A percentile compares a stretch with the other conserved stretches of the same genome.
Evolutionary conservation across 2,329 filamentous ascomycete species (phyloP).

Genomic region (Cordyceps cateniannulata): DNA sequence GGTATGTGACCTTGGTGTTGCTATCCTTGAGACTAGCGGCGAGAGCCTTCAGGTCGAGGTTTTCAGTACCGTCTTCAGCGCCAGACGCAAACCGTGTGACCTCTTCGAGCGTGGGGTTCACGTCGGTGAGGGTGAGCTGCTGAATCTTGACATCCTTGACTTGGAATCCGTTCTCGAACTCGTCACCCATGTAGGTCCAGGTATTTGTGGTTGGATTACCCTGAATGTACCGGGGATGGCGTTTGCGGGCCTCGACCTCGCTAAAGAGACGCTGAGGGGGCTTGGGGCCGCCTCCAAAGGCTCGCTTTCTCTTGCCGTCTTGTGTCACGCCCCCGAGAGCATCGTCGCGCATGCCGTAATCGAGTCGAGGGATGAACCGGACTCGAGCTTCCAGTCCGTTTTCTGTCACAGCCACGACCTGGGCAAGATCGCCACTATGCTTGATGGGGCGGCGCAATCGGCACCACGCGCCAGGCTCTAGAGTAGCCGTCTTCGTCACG

Average conservation of each 20-base stretch:
- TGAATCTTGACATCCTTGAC: constrained; percentile 92
- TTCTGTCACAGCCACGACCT: constrained; percentile 86
- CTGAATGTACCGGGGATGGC: constrained; percentile 57
- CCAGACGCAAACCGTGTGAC: constrained; percentile 89
- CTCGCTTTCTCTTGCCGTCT: constrained; percentile 76
- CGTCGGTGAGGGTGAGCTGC: constrained; percentile 75
- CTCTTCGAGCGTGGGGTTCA: constrained; percentile 90
- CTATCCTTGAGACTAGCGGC: constrained; percentile 84
- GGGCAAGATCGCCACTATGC: constrained; percentile 83
- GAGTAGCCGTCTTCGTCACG: constrained; percentile 75
- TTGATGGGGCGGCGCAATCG: constrained; percentile 73
- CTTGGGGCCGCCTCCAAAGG: constrained; percentile 53
- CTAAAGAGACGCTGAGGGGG: constrained; percentile 90
- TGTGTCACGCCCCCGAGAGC: constrained; percentile 35
- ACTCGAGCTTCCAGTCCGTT: constrained; percentile 87
- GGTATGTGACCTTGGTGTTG: constrained; percentile 73
- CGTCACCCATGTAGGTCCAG: constrained; percentile 81
- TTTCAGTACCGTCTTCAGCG: constrained; percentile 86
- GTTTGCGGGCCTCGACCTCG: constrained; percentile 86
- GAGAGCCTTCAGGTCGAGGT: constrained; percentile 84
- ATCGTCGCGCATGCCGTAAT: constrained; percentile 87
- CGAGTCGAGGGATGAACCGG: constrained; percentile 80
- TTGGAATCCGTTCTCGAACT: constrained; percentile 87
- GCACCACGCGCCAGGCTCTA: constrained; percentile 87
- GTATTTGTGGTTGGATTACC: constrained; percentile 71